Evolutionary conservation across 495 filamentous ascomycete species (phyloP).

Genomic region (Aspergillus mulundensis): DNA sequence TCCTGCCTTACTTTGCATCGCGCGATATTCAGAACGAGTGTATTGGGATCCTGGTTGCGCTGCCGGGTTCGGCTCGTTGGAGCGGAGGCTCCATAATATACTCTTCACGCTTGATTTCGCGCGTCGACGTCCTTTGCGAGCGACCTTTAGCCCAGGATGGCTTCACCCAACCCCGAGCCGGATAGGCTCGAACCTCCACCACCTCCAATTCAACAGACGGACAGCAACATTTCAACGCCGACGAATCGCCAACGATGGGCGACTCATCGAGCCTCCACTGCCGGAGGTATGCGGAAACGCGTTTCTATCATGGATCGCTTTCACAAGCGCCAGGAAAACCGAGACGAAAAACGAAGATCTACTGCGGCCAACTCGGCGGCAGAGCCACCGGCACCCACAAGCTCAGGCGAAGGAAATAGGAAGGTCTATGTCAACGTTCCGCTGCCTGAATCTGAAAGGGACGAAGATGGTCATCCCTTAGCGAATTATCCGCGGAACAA

Average conservation of each 20-base stretch:
- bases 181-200: constrained; percentile 21
- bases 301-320: constrained; percentile 77
- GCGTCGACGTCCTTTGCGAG: constrained; percentile 29
- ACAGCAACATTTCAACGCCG: constrained; percentile 53
- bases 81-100: constrained; percentile 29
- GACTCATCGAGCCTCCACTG: constrained; percentile 72
- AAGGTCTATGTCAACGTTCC: constrained; percentile 83
- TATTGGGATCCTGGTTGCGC: constrained; percentile 21
- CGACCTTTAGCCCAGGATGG: constrained; percentile 33
- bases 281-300: constrained; percentile 73
- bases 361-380: constrained; percentile 24
- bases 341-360: constrained; percentile 68
- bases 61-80: constrained; percentile 22
- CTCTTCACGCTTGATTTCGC: constrained; percentile 11
- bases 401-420: constrained; percentile 31
- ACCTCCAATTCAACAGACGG: constrained; percentile 28
- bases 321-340: constrained; percentile 54
- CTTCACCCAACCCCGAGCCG: constrained; percentile 31
- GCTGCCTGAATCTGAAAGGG: constrained; percentile 69
- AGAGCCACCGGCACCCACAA: constrained; percentile 42
- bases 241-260: constrained; percentile 87
- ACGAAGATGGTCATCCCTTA: constrained; percentile 74
- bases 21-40: not conserved
- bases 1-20: not conserved
- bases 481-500: constrained; percentile 83